Evolutionary conservation across 192 early-diverging fungal species (phyloP), one percentile per base, ranked within the genome.

Genomic region (Spinellus fusiger): DNA sequence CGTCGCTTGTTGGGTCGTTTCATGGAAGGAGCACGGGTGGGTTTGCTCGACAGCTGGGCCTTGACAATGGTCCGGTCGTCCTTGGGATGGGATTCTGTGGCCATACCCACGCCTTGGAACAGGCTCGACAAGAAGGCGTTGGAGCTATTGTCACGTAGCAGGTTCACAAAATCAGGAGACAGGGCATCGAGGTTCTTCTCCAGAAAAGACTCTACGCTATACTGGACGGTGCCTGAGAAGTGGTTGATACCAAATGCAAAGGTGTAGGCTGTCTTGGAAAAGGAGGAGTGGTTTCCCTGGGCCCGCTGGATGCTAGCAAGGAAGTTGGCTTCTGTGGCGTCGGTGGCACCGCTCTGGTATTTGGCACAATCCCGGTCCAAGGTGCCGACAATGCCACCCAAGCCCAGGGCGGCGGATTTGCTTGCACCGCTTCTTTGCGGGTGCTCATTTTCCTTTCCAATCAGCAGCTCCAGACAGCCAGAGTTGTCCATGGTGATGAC

Each of bases 41-140:
- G 89, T 50, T 85, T 83, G 18, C 84, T 83, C 12, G 87, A 82
- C 56, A 89, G 65, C 56, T 93, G 87, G 5, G 90, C 87, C 59
- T 80, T 85, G 56, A 90, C 87, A 49, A 91, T 81, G 16, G 86
- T 85, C 16, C 79, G 74, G 33, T 86, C 80, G 54, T 89, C 82
- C 16, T 85, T 84, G 3, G 89, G 89, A 60, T 89, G 87, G 9
- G 71, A 78, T 62, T 88, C 84, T 18, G 86, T 85, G 5, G 84
- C 80, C 32, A 97, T 80, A 50, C 79, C 85, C 16, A 82, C 69
- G 8, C 80, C 74, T 6, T 81, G 80, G 68, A 95, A 92, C 54
- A 98, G 76, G 35, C 72, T 73, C 27, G 59, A 49, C 2, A 90
- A 61, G 63, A 91, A 88, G 0, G 65, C 49, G 65, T 86, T 86